Evolutionary conservation across 164 flowering plant species (phyloP).

Genomic region (Malania oleifera): DNA sequence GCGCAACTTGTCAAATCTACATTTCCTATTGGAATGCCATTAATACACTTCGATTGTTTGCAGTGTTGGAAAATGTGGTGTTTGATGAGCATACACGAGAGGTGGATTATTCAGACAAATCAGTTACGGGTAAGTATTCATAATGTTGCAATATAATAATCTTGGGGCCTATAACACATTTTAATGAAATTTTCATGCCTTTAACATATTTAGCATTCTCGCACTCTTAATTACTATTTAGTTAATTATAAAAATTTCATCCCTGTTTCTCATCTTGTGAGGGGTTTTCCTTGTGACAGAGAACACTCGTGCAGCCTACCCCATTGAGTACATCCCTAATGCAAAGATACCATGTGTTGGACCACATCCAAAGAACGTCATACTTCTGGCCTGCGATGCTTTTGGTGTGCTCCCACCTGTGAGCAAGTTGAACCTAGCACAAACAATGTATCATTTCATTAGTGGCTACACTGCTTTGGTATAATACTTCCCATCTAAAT

Average conservation of each 20-base stretch:
- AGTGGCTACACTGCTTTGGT: slow-evolving; percentile 99
- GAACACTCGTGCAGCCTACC: slow-evolving; percentile 95
- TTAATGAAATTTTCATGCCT: no score
- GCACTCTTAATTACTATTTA: no score
- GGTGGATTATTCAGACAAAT: slow-evolving; percentile 85
- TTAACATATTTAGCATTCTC: no score
- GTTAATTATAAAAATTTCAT: no score
- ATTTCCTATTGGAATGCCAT: slow-evolving; percentile 5
- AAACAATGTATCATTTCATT: slow-evolving; percentile 99
- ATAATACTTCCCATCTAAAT: slow-evolving; percentile 4
- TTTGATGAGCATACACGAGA: slow-evolving; percentile 95
- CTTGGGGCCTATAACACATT: no score
- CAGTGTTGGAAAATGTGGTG: slow-evolving; percentile 95
- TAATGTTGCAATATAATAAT: background rate
- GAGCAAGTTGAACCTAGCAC: slow-evolving; percentile 90
- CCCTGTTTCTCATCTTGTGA: no score
- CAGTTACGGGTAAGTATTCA: slow-evolving; percentile 76
- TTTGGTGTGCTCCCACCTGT: slow-evolving; percentile 99
- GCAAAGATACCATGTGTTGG: slow-evolving; percentile 96
- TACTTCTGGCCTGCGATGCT: slow-evolving; percentile 95
- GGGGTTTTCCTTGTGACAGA: slow-evolving; percentile 48
- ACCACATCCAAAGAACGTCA: slow-evolving; percentile 94
- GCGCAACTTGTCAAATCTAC: background rate
- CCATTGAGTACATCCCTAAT: slow-evolving; percentile 94
- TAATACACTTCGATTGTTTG: no score